Conservation (phyloP, 228 moss, liverwort and hornwort species). For the Sphagnum magellanicum region DNA sequence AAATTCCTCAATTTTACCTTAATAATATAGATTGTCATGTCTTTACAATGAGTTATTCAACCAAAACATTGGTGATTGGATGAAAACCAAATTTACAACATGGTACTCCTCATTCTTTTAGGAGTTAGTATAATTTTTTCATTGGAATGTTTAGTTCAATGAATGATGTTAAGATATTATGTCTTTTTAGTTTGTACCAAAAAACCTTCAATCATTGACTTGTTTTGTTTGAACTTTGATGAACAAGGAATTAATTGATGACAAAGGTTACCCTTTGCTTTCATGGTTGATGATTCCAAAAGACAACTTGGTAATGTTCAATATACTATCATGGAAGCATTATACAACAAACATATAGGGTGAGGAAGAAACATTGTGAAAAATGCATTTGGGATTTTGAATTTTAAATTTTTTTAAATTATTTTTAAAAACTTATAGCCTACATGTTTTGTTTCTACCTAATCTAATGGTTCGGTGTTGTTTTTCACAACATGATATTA, state of each 20-base stretch:
- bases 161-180: neutral
- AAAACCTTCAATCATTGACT: too few species aligned
- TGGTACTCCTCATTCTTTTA: neutral
- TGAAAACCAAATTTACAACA: neutral
- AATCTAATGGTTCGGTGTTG: neutral
- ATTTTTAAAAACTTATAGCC: neutral
- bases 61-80: neutral
- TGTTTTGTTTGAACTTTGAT: neutral
- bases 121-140: neutral
- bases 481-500: too few species aligned
- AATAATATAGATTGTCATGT: too few species aligned
- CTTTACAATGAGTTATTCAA: neutral
- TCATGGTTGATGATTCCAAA: neutral
- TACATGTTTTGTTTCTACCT: neutral
- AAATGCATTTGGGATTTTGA: neutral
- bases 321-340: neutral
- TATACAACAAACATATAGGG: neutral
- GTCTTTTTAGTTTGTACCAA: too few species aligned
- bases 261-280: conserved; percentile 1
- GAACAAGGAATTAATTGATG: neutral
- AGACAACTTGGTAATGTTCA: neutral
- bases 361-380: neutral
- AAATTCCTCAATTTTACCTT: too few species aligned
- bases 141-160: neutral
- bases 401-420: neutral